A percentile compares a stretch with the other conserved stretches of the same genome.
These are phyloP conservation scores for Penicillium sp. DNA, from an alignment of 2,329 filamentous ascomycete genomes.

Conservation along the genomic window DNA sequence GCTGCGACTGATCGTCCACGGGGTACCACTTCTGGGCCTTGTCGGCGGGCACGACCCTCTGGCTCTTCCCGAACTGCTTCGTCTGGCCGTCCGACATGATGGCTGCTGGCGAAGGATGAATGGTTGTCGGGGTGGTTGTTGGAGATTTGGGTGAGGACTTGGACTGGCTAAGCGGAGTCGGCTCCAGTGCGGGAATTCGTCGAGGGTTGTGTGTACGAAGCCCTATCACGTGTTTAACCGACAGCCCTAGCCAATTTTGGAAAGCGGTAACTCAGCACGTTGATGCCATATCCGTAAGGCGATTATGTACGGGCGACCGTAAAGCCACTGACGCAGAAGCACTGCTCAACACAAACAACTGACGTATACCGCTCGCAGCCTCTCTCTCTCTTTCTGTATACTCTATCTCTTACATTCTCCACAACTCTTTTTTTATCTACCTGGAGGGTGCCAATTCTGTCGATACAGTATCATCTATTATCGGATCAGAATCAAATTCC, in stretches of 20 bases:
- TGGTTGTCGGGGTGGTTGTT: conserved; percentile 46
- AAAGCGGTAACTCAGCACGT: background rate
- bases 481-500: conserved; percentile 1
- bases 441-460: conserved; percentile 10
- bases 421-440: conserved; percentile 6
- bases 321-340: conserved; percentile 17
- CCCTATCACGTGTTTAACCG: conserved; percentile 36
- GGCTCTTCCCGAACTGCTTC: conserved; percentile 98
- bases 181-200: conserved; percentile 44
- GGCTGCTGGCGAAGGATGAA: conserved; percentile 44
- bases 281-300: conserved; percentile 15
- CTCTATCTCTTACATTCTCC: conserved; percentile 10
- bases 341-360: conserved; percentile 25
- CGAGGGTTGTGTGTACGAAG: conserved; percentile 37
- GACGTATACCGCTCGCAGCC: conserved; percentile 30
- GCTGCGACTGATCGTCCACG: conserved; percentile 82
- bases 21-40: conserved; percentile 99
- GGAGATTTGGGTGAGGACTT: conserved; percentile 40
- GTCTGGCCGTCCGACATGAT: conserved; percentile 63
- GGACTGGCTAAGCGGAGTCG: conserved; percentile 37
- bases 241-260: conserved; percentile 16
- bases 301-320: conserved; percentile 12
- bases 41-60: conserved; percentile 83
- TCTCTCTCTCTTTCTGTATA: conserved; percentile 20
- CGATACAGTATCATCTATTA: background rate